Evolutionary conservation across 169 alveolate species (phyloP).

Genomic region (Plasmodium vinckei): DNA sequence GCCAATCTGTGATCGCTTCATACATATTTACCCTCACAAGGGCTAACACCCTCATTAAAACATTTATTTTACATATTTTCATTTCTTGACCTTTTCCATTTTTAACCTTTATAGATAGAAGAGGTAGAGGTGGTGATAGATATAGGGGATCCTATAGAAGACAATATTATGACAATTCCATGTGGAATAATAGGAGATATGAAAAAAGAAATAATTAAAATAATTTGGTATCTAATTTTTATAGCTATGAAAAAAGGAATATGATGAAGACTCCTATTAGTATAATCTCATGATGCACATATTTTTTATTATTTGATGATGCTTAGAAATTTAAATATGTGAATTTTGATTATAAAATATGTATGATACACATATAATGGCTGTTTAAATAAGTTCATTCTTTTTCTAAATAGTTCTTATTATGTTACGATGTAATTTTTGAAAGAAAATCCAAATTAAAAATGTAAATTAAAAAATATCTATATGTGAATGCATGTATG

Average conservation of each 20-base stretch:
- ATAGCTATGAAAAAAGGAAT: neutral
- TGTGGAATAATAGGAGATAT: conserved; percentile 73
- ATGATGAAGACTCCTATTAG: neutral
- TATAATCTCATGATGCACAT: neutral
- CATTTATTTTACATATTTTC: neutral
- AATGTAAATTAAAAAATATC: neutral
- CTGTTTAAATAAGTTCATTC: neutral
- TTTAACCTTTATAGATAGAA: conserved; percentile 31
- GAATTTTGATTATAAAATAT: too few species aligned
- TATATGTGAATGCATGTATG: conserved; percentile 5
- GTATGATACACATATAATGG: conserved; percentile 10
- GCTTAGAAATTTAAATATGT: neutral
- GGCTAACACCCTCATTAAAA: too few species aligned
- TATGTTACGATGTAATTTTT: neutral
- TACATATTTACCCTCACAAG: too few species aligned
- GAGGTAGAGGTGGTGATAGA: conserved; percentile 65
- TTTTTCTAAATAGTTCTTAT: neutral
- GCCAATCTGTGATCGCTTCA: neutral
- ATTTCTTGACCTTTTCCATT: conserved; percentile 1
- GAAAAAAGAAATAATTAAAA: conserved; percentile 37
- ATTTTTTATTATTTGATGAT: neutral
- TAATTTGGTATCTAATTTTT: too few species aligned
- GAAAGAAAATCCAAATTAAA: neutral
- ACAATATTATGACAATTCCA: conserved; percentile 48
- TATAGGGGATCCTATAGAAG: conserved; percentile 39